Percentiles rank a stretch among this genome's conserved stretches.
Conservation (phyloP, 805 yeast species). For the Candida insectorum region DNA sequence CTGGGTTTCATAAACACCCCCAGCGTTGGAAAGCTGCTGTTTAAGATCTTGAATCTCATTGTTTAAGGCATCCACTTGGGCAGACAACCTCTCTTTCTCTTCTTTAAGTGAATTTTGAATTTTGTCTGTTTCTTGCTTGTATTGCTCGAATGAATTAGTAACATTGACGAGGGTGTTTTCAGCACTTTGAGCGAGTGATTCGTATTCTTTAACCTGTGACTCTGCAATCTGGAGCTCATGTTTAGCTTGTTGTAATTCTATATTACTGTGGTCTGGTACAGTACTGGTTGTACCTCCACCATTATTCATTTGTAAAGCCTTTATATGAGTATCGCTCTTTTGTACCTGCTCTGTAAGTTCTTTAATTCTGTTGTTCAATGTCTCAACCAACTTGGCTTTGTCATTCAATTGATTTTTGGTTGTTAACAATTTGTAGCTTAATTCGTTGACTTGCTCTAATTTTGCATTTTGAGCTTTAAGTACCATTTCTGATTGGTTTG, state of each 20-base stretch:
- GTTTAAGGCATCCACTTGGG: constrained; percentile 18
- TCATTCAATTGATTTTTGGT: constrained; percentile 40
- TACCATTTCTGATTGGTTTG: constrained; percentile 56
- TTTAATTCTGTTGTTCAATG: constrained; percentile 34
- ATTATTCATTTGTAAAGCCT: constrained; percentile 15
- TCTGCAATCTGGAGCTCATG: constrained; percentile 54
- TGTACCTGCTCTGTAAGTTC: constrained; percentile 22
- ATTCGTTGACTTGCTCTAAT: constrained; percentile 53
- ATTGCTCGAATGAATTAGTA: constrained; percentile 50
- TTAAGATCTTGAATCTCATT: constrained; percentile 20
- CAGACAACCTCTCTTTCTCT: constrained; percentile 22
- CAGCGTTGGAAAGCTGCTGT: constrained; percentile 16
- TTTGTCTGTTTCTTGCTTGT: constrained; percentile 22
- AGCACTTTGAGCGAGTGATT: constrained; percentile 59
- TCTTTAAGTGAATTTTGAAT: constrained; percentile 16
- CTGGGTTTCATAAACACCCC: constrained; percentile 20
- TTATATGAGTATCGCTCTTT: constrained; percentile 11
- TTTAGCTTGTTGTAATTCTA: constrained; percentile 12
- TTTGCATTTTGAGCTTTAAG: constrained; percentile 52
- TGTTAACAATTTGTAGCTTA: constrained; percentile 43
- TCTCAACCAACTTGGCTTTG: constrained; percentile 38
- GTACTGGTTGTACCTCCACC: constrained; percentile 6
- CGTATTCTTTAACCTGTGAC: constrained; percentile 57
- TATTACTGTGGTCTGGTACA: constrained; percentile 4
- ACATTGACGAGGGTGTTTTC: constrained; percentile 61